Conservation (phyloP, 441 rosid genomes). For the Gossypium davidsonii region DNA sequence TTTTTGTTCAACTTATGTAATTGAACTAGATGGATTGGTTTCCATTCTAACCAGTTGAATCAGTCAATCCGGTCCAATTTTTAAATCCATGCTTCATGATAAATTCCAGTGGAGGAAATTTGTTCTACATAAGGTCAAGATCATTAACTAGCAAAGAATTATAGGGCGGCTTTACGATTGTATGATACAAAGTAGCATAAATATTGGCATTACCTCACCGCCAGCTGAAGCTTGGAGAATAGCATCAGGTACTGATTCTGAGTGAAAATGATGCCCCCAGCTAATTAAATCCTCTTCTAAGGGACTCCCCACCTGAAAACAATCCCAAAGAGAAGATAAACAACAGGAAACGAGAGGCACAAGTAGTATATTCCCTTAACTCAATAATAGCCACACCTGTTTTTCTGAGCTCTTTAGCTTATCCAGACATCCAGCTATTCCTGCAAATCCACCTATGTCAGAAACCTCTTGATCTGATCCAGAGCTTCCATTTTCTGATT, state of each 20-base stretch:
- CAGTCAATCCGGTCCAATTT: no score
- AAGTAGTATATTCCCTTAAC: background rate
- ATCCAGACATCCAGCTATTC: constrained; percentile 58
- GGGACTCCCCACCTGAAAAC: constrained; percentile 74
- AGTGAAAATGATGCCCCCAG: constrained; percentile 88
- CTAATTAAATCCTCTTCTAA: constrained; percentile 80
- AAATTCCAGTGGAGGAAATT: background rate
- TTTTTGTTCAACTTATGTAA: no score
- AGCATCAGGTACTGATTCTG: constrained; percentile 73
- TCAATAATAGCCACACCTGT: constrained; percentile 46
- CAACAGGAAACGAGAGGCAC: background rate
- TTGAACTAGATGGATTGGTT: no score
- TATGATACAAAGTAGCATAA: background rate
- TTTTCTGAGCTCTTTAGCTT: constrained; percentile 70
- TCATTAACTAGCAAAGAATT: background rate
- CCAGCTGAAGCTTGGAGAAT: constrained; percentile 91
- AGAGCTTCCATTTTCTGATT: constrained; percentile 17
- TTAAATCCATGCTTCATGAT: background rate
- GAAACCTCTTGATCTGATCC: constrained; percentile 30
- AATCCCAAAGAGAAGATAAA: constrained; percentile 3
- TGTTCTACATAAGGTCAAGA: background rate
- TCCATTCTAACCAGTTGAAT: no score
- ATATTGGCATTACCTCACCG: constrained; percentile 51
- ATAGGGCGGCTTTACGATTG: background rate
- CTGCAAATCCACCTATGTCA: constrained; percentile 90